Evolutionary conservation across 2,329 filamentous ascomycete species (phyloP), one percentile per base, ranked within the genome.

Genomic region (Plenodomus tracheiphilus): DNA sequence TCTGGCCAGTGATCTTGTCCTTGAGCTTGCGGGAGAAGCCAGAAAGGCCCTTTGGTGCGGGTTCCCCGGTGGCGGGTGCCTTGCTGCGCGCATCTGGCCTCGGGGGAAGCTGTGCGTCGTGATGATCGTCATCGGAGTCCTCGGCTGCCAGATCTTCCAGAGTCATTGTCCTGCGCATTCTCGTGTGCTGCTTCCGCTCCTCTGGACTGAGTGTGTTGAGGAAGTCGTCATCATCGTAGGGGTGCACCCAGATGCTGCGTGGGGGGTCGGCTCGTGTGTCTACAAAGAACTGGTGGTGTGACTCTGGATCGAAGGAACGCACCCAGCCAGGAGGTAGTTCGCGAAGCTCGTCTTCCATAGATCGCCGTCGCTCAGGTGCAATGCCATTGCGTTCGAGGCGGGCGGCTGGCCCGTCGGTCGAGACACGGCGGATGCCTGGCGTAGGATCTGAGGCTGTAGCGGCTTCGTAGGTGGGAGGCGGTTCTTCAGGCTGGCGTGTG

Each of bases 251-350:
- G 56, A 82, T 84, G 47, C 78, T 79, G 39, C 81, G 77, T 0
- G 82, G 81, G 0, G 82, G 82, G 11, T 77, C 68, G 21, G 73
- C 66, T 22, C 60, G 77, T 1, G 81, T 85, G 67, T 85, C 80
- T 59, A 85, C 82, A 68, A 83, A 85, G 77, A 84, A 86, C 59
- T 85, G 82, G 59, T 85, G 83, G 16, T 77, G 64, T 11, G 74
- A 75, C 43, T 78, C 60, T 1, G 75, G 63, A 61, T 86, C 83
- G 64, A 78, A 85, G 49, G 78, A 75, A 2, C 83, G 73, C 1
- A 84, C 70, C 83, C 83, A 85, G 36, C 82, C 81, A 13, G 66
- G 49, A 0, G 83, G 82, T 0, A 85, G 73, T 1, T 77, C 73
- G 4, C 83, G 76, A 8, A 73, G 66, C 58, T 84, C 81, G 56